Evolutionary conservation across 2,329 filamentous ascomycete species (phyloP), one percentile per base, ranked within the genome.

Genomic region (Ramichloridium luteum): DNA sequence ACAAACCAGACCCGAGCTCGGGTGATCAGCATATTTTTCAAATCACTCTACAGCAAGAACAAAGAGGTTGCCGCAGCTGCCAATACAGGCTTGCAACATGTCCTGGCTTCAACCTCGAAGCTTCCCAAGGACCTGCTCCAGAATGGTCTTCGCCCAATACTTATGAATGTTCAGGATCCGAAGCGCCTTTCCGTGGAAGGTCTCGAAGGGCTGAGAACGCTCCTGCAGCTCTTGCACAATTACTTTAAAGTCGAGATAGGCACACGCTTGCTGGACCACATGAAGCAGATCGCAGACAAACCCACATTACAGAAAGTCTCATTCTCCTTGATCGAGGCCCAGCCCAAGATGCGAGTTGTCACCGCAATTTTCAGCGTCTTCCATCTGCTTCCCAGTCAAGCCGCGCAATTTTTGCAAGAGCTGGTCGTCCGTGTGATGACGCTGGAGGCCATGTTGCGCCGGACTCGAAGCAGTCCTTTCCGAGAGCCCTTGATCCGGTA

Each of bases 231-330:
- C 2, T 65, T 99, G 12, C 98, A 88, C 0, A 96, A 90, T 37
- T 98, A 98, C 56, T 99, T 99, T 61, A 99, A 98, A 59, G 86
- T 96, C 1, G 90, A 98, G 54, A 98, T 99, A 32, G 92, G 90
- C 5, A 74, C 83, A 13, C 74, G 90, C 14, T 62, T 99, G n/a
- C 67, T 99, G 6, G 88, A 96, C 42, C 90, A 98, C 48, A 80
- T 94, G 58, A 88, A 88, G 51, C 73, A 78, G 8, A 85, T 98
- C 41, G 86, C 88, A 1, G 85, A 94, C 36, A 72, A 81, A 3
- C 69, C 66, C 31, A 70, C 75, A 10, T 63, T 96, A 44, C 86
- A 96, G 54, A 83, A 86, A 49, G 82, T 90, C 2, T 94, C 88
- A 0, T 98, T 98, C 56, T 86, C 80, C 2, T 77, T 94, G 44